These are phyloP conservation scores for Drechslerella dactyloides DNA, from an alignment of 2,329 filamentous ascomycete genomes.

Conservation along the genomic window DNA sequence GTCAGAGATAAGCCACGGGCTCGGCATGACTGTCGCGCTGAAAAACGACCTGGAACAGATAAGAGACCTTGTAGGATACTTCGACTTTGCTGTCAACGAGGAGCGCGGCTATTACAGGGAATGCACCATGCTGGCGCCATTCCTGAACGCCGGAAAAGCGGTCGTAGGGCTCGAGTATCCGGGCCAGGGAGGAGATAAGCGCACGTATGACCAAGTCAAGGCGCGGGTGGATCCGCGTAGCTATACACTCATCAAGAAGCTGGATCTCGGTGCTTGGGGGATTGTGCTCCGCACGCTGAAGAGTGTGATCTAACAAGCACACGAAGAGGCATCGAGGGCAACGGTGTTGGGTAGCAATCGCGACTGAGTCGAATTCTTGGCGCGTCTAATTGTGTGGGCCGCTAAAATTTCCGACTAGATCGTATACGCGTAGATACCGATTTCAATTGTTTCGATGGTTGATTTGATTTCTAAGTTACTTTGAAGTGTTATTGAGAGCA, in stretches of 20 bases:
- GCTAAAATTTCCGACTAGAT: no score
- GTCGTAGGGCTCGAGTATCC: constrained; percentile 78
- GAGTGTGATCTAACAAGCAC: neutral
- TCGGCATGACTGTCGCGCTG: constrained; percentile 39
- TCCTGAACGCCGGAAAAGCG: constrained; percentile 68
- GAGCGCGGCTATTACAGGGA: constrained; percentile 69
- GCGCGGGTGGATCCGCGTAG: constrained; percentile 61
- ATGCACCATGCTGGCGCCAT: constrained; percentile 66
- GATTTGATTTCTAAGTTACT: no score
- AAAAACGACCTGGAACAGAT: constrained; percentile 40
- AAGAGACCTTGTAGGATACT: constrained; percentile 13
- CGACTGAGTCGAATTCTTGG: neutral
- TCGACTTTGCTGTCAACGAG: constrained; percentile 73
- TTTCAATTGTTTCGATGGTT: no score
- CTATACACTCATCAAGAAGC: constrained; percentile 71
- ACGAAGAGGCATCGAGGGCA: neutral
- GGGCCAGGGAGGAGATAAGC: constrained; percentile 59
- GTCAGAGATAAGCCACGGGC: constrained; percentile 28
- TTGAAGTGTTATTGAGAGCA: no score
- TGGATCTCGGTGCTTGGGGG: constrained; percentile 69
- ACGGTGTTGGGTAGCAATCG: neutral
- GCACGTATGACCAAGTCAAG: constrained; percentile 52
- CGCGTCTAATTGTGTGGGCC: no score
- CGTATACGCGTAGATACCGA: no score
- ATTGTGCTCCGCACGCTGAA: constrained; percentile 15